A percentile compares a stretch with the other conserved stretches of the same genome.
Evolutionary conservation across 176 grass and related monocot species (phyloP).

Genomic region (Pontederia crassipes): DNA sequence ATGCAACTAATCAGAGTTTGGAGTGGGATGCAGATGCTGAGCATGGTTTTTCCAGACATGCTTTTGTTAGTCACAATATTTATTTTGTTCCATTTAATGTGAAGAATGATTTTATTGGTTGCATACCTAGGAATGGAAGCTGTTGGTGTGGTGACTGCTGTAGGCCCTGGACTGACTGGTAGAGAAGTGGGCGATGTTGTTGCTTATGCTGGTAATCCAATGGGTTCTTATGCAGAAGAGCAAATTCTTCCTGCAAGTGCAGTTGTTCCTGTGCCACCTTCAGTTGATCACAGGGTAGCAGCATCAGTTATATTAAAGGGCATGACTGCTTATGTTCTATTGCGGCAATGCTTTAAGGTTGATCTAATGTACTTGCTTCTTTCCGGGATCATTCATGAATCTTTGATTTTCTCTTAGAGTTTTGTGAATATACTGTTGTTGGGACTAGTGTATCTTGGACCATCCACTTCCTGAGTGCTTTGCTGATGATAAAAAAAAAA

Average conservation of each 20-base stretch:
- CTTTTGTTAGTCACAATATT: no score
- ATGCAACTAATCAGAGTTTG: no score
- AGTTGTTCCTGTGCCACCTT: constrained; percentile 45
- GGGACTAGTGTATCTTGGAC: no score
- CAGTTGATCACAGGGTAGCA: constrained; percentile 47
- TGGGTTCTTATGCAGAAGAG: constrained; percentile 79
- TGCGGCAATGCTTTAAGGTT: constrained; percentile 52
- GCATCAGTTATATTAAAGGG: constrained; percentile 77
- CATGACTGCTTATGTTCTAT: constrained; percentile 72
- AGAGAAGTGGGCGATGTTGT: constrained; percentile 75
- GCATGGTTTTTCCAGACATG: no score
- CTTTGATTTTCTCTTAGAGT: background rate
- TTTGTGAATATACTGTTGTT: no score
- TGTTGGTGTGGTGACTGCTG: constrained; percentile 71
- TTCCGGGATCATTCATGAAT: background rate
- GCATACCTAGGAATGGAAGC: constrained; percentile 60
- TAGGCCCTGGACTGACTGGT: constrained; percentile 71
- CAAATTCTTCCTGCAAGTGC: constrained; percentile 68
- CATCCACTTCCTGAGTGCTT: no score
- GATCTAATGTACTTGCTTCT: background rate
- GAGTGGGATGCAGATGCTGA: no score
- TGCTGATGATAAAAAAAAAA: no score
- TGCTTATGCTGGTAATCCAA: constrained; percentile 65
- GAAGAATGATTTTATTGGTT: no score
- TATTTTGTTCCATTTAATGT: no score